A percentile compares a stretch with the other conserved stretches of the same genome.
These are phyloP conservation scores for Oxytropis ochrocephala DNA, from an alignment of 306 rosid genomes.

Conservation along the genomic window DNA sequence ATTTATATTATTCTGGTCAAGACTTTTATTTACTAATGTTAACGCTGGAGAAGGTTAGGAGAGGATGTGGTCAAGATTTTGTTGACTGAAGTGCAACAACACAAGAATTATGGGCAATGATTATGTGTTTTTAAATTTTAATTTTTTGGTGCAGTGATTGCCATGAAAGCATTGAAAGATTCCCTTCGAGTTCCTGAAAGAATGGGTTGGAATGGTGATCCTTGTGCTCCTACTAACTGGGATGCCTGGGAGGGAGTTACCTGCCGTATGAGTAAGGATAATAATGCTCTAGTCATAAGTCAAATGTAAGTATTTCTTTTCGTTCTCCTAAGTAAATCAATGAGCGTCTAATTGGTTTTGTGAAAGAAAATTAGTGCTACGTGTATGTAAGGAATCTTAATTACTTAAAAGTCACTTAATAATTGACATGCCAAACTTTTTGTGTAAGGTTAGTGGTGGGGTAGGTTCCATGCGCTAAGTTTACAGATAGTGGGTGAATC, in stretches of 20 bases:
- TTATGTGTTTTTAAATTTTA: background rate
- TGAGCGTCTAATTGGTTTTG: slow-evolving; percentile 8
- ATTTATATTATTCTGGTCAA: background rate
- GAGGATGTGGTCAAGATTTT: background rate
- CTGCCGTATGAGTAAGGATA: slow-evolving; percentile 57
- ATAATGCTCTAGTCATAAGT: slow-evolving; percentile 57
- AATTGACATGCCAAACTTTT: slow-evolving; percentile 12
- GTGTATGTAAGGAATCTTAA: background rate
- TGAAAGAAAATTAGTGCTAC: background rate
- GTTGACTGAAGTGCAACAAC: background rate
- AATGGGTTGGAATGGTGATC: slow-evolving; percentile 99
- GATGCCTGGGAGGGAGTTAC: slow-evolving; percentile 99
- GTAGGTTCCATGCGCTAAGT: slow-evolving; percentile 8
- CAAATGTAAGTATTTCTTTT: slow-evolving; percentile 59
- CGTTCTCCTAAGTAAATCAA: slow-evolving; percentile 3
- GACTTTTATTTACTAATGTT: background rate
- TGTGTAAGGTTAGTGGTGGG: slow-evolving; percentile 14
- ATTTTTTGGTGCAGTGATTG: slow-evolving; percentile 42
- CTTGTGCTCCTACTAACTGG: slow-evolving; percentile 94
- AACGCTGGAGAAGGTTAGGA: background rate
- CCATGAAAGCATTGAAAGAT: slow-evolving; percentile 85
- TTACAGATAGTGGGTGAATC: background rate
- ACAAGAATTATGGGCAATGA: slow-evolving; percentile 8
- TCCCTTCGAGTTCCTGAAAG: slow-evolving; percentile 80
- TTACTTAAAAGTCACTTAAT: slow-evolving; percentile 4